Evolutionary conservation across 148 eudicot genomes (phyloP).

Genomic region (Bassia scoparia): DNA sequence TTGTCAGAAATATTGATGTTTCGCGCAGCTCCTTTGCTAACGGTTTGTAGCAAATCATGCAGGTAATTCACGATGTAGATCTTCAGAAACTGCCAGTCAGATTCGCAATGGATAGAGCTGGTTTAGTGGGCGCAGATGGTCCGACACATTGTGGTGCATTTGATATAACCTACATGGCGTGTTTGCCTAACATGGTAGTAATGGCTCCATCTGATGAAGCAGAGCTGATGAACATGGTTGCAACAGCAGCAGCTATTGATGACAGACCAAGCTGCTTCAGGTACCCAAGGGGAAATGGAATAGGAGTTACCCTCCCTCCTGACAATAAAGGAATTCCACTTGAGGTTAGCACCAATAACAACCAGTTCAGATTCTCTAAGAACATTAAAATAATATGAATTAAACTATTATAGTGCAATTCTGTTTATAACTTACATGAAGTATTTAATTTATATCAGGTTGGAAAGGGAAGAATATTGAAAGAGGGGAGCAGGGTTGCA

Average conservation of each 20-base stretch:
- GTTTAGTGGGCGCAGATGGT: slow-evolving; percentile 82
- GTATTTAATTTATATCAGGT: slow-evolving; percentile 29
- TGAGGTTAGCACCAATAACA: slow-evolving; percentile 40
- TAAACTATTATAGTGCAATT: too few species aligned
- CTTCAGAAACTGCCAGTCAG: slow-evolving; percentile 73
- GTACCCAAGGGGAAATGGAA: slow-evolving; percentile 71
- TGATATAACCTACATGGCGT: slow-evolving; percentile 71
- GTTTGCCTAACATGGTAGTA: slow-evolving; percentile 78
- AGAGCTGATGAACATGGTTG: slow-evolving; percentile 72
- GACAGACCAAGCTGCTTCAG: slow-evolving; percentile 80
- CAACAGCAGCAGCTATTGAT: slow-evolving; percentile 68
- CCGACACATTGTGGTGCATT: slow-evolving; percentile 84
- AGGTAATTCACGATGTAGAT: slow-evolving; percentile 82
- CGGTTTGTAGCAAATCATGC: slow-evolving; percentile 8
- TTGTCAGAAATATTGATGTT: not conserved
- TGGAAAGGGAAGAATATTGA: slow-evolving; percentile 66
- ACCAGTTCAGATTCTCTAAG: not conserved
- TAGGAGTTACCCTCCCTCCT: slow-evolving; percentile 52
- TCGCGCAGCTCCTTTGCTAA: not conserved
- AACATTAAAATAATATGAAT: too few species aligned
- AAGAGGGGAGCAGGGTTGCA: slow-evolving; percentile 61
- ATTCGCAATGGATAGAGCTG: slow-evolving; percentile 72
- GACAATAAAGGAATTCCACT: slow-evolving; percentile 57
- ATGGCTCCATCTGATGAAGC: slow-evolving; percentile 85
- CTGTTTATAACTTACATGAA: too few species aligned